Percentiles rank a stretch among this genome's conserved stretches.
Conservation (phyloP, 768 basidiomycete genomes). For the Amanita thiersii region DNA sequence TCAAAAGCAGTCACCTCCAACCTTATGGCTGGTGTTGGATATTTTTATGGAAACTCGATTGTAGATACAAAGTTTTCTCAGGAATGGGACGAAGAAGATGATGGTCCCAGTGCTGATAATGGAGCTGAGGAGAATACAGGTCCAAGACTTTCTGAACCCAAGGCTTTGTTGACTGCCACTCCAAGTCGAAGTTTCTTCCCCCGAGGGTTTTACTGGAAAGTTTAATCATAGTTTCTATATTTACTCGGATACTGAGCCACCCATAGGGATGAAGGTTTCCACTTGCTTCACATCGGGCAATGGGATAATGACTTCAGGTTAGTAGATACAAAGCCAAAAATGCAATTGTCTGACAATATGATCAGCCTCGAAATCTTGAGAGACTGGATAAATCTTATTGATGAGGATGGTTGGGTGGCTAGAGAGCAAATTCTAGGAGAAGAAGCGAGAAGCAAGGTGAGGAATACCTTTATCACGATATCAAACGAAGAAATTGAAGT, state of each 20-base stretch:
- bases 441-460: conserved; percentile 88
- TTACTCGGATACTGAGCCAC: no score
- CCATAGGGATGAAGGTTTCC: conserved; percentile 99
- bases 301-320: conserved; percentile 82
- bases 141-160: conserved; percentile 66
- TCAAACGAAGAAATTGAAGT: background rate
- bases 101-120: conserved; percentile 23
- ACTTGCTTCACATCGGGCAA: conserved; percentile 82
- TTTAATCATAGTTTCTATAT: no score
- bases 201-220: conserved; percentile 91
- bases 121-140: conserved; percentile 36
- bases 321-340: background rate
- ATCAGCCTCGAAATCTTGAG: conserved; percentile 79
- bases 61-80: conserved; percentile 79
- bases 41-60: conserved; percentile 89
- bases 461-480: conserved; percentile 9
- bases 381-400: conserved; percentile 85
- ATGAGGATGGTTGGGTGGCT: conserved; percentile 93
- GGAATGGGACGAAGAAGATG: conserved; percentile 79
- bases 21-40: conserved; percentile 87
- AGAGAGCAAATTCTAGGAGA: conserved; percentile 96
- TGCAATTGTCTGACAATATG: background rate
- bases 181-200: conserved; percentile 97
- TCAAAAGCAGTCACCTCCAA: conserved; percentile 89
- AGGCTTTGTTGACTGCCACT: conserved; percentile 79